Conservation (phyloP, 192 early-diverging fungal genomes). For the Entomortierella chlamydospora region DNA sequence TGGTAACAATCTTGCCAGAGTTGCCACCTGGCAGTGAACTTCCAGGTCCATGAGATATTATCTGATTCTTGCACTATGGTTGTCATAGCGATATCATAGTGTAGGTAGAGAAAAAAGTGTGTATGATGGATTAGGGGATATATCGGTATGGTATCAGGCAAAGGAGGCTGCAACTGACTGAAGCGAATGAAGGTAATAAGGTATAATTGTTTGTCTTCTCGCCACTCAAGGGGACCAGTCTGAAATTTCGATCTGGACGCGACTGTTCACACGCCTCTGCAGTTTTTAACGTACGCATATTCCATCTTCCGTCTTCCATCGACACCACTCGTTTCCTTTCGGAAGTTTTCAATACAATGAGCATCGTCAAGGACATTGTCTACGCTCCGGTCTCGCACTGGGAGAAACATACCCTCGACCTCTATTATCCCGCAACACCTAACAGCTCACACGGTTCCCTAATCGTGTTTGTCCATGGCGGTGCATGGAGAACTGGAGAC, state of each 20-base stretch:
- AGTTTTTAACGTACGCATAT: slow-evolving; percentile 3
- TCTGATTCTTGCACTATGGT: too few species aligned
- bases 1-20: slow-evolving; percentile 1
- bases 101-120: too few species aligned
- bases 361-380: slow-evolving; percentile 19
- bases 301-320: slow-evolving; percentile 33
- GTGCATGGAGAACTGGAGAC: slow-evolving; percentile 87
- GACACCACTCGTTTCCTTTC: background rate
- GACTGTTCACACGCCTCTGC: background rate
- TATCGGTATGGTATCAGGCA: too few species aligned
- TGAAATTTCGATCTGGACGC: slow-evolving; percentile 11
- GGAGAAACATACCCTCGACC: slow-evolving; percentile 68
- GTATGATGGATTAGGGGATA: too few species aligned
- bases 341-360: background rate
- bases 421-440: slow-evolving; percentile 63
- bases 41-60: background rate
- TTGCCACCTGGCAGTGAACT: background rate
- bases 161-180: too few species aligned
- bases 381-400: slow-evolving; percentile 47
- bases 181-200: too few species aligned
- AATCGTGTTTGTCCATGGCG: slow-evolving; percentile 84
- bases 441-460: slow-evolving; percentile 52
- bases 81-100: too few species aligned
- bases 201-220: too few species aligned
- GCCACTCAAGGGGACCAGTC: background rate